Percentiles rank a stretch among this genome's conserved stretches.
Evolutionary conservation across 208 protist species (phyloP).

Genomic region (Leishmania arabica): DNA sequence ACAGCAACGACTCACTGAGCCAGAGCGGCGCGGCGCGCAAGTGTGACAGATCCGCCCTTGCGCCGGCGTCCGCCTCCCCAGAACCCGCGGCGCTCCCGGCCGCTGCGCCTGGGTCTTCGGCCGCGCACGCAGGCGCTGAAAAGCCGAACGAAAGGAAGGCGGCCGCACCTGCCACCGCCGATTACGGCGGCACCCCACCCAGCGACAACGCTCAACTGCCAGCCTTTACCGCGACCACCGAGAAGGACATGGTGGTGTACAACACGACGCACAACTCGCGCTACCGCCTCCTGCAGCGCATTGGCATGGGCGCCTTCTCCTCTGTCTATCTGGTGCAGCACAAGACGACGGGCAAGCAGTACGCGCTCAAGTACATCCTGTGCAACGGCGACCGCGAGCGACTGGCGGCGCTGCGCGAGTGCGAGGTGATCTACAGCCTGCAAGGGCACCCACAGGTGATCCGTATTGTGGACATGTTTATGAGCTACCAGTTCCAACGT

Average conservation of each 20-base stretch:
- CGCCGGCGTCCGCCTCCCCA: background rate
- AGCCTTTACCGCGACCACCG: conserved; percentile 31
- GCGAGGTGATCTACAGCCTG: conserved; percentile 59
- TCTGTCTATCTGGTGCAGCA: conserved; percentile 77
- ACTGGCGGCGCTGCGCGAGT: conserved; percentile 69
- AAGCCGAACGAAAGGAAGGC: background rate
- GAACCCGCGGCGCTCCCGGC: too few species aligned
- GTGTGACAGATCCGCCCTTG: background rate
- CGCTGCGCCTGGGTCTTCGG: background rate
- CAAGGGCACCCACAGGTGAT: conserved; percentile 83
- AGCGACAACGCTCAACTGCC: conserved; percentile 3
- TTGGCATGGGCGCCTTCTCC: conserved; percentile 70
- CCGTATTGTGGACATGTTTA: conserved; percentile 80
- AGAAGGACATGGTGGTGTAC: conserved; percentile 47
- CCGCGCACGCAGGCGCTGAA: background rate
- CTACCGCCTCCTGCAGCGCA: conserved; percentile 58
- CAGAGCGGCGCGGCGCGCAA: background rate
- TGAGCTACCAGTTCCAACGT: conserved; percentile 58
- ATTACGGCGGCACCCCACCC: background rate
- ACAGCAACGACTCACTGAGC: background rate
- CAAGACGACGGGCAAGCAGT: conserved; percentile 34
- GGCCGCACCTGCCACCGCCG: background rate
- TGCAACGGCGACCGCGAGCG: conserved; percentile 65
- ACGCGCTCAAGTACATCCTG: conserved; percentile 83
- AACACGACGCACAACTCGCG: conserved; percentile 49